phyloP scores from a whole-genome alignment of 257 asterid genomes.

The Solanum pinnatisectum region DNA sequence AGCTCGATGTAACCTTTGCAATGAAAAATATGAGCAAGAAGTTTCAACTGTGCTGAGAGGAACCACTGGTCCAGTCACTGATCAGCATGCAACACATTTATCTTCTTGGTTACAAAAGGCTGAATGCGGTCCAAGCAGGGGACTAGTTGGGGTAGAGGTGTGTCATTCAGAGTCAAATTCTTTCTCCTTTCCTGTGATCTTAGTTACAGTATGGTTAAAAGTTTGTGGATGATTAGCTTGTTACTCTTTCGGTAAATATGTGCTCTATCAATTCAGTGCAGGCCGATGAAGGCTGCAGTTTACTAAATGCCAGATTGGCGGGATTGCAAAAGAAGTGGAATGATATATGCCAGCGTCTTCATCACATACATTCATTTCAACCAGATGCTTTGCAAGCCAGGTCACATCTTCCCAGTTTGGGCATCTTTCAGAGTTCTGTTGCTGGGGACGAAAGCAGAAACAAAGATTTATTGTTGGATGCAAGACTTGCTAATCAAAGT shows the following conservation, averaged over 20 bases:
- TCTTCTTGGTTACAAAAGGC: constrained; percentile 62
- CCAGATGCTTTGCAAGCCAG: constrained; percentile 21
- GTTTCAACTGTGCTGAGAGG: constrained; percentile 37
- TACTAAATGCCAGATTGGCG: constrained; percentile 42
- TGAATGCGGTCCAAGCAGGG: constrained; percentile 44
- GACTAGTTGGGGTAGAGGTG: constrained; percentile 50
- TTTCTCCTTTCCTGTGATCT: background rate
- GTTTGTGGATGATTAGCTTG: background rate
- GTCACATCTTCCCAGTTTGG: constrained; percentile 18
- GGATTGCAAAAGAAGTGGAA: constrained; percentile 73
- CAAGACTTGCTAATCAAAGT: constrained; percentile 16
- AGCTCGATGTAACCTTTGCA: constrained; percentile 57
- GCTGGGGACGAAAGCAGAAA: constrained; percentile 14
- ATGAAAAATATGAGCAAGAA: constrained; percentile 68
- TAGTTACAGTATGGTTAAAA: background rate
- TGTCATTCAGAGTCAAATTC: constrained; percentile 23
- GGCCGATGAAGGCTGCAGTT: constrained; percentile 52
- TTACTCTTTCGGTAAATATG: constrained; percentile 24
- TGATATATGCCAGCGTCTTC: constrained; percentile 76
- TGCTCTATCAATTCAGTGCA: constrained; percentile 73
- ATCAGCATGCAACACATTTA: constrained; percentile 29
- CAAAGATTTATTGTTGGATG: constrained; percentile 15
- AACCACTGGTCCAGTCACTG: constrained; percentile 34
- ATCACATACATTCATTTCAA: constrained; percentile 28
- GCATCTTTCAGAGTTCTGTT: constrained; percentile 16